Conservation (phyloP, 2,329 filamentous ascomycete species). For the Diaporthe destruens region DNA sequence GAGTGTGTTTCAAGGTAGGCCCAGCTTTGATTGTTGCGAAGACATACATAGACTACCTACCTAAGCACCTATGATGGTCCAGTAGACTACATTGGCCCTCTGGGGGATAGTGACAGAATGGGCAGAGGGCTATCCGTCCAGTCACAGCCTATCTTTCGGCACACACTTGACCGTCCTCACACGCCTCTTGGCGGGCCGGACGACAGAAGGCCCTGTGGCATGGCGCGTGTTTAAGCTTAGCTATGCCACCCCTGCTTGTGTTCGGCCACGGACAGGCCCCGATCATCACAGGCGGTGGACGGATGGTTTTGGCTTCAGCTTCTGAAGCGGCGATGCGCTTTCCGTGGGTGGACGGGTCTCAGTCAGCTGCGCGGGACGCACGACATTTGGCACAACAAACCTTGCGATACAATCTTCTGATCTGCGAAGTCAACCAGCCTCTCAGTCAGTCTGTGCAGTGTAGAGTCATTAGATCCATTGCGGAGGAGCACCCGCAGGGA, state of each 20-base stretch:
- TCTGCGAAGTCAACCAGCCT: not conserved
- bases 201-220: slow-evolving; percentile 34
- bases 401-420: slow-evolving; percentile 2
- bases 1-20: slow-evolving; percentile 35
- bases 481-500: slow-evolving; percentile 24
- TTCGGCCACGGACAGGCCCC: slow-evolving; percentile 20
- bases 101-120: not conserved
- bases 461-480: slow-evolving; percentile 12
- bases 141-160: slow-evolving; percentile 32
- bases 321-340: slow-evolving; percentile 13
- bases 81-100: not conserved
- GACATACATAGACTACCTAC: not conserved
- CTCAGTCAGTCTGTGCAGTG: not conserved
- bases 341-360: slow-evolving; percentile 19
- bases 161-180: slow-evolving; percentile 34
- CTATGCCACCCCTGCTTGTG: slow-evolving; percentile 29
- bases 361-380: slow-evolving; percentile 10
- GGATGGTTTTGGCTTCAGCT: slow-evolving; percentile 9
- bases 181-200: slow-evolving; percentile 36
- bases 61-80: not conserved
- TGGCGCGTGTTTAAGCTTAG: slow-evolving; percentile 37
- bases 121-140: slow-evolving; percentile 32
- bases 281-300: slow-evolving; percentile 17
- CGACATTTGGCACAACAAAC: slow-evolving; percentile 12
- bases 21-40: slow-evolving; percentile 18